Evolutionary conservation across 257 asterid genomes (phyloP), one percentile per base, ranked within the genome.

Genomic region (Knoxia roxburghii): DNA sequence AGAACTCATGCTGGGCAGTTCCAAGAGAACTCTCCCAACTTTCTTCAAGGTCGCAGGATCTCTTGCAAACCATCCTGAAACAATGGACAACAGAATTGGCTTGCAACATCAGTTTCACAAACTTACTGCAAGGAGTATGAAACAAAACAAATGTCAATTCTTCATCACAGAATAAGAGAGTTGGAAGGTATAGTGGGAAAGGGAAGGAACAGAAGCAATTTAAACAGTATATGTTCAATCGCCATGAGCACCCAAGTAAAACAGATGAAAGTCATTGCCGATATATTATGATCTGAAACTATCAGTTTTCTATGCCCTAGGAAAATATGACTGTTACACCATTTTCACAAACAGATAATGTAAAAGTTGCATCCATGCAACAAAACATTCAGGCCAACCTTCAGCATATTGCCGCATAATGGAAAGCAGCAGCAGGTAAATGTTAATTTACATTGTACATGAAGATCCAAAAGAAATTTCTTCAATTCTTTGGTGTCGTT

Each of bases 31-130:
- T 61, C 80, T 77, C 27, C 97, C 98, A 29, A 89, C 96, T 64
- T 68, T 80, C 77, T 79, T 92, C 89, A 92, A 84, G 41, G 80
- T 74, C 48, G 55, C 23, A 29, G 93, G 85, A 78, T 87, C 93
- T 79, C 91, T 82, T 1, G 93, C 98, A 79, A 92, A 87, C 98
- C 96, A 92, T 48, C 98, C 96, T 91, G 85, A 54, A 65, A 63
- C 20, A 39, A 55, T 65, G 10, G 1, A 4, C 53, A 39, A 52
- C 39, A 61, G 43, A 60, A 10, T 51, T 21, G 64, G 15, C 29
- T 23, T 7, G 27, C 23, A 24, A 18, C 46, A 35, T 35, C 54
- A 60, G 18, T 39, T 35, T 17, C 14, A 39, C 51, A 39, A 56
- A 51, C 33, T 62, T 50, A 17, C 20, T 48, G 55, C 48, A 21